Conservation (phyloP, 768 basidiomycete species). For the Russula brevipes region DNA sequence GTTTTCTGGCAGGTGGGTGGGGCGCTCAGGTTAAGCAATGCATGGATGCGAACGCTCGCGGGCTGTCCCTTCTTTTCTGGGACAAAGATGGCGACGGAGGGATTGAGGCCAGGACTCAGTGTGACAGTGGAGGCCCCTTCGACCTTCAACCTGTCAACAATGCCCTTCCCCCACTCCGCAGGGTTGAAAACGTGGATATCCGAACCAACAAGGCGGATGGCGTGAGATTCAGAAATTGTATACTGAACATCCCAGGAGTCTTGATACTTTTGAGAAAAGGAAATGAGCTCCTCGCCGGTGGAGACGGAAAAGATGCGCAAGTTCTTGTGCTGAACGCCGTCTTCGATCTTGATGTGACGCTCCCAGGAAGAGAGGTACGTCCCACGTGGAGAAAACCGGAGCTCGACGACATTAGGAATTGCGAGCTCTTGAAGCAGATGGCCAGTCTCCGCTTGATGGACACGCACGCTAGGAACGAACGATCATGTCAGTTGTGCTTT, state of each 20-base stretch:
- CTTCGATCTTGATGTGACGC: constrained; percentile 86
- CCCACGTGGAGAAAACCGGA: constrained; percentile 89
- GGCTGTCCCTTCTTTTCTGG: constrained; percentile 96
- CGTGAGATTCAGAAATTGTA: constrained; percentile 84
- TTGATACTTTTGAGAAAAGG: constrained; percentile 85
- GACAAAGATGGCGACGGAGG: constrained; percentile 86
- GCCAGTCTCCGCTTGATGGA: constrained; percentile 70
- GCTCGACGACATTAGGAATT: constrained; percentile 71
- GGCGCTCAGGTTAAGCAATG: constrained; percentile 54
- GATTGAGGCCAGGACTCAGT: constrained; percentile 80
- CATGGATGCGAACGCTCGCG: constrained; percentile 80
- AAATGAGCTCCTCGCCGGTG: constrained; percentile 79
- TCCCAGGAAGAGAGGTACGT: constrained; percentile 96
- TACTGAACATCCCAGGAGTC: constrained; percentile 92
- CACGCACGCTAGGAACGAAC: constrained; percentile 52
- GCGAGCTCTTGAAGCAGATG: constrained; percentile 70
- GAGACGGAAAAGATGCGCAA: constrained; percentile 83
- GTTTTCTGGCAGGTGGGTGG: constrained; percentile 83
- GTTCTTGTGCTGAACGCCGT: constrained; percentile 90
- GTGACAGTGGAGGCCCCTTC: constrained; percentile 76
- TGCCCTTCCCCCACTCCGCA: constrained; percentile 70
- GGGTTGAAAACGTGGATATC: constrained; percentile 85
- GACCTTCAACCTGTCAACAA: constrained; percentile 75
- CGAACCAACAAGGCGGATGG: constrained; percentile 68
- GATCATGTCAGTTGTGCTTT: constrained; percentile 16